Evolutionary conservation across 1,139 yeast genomes (phyloP).

Genomic region (Diutina siamensis): DNA sequence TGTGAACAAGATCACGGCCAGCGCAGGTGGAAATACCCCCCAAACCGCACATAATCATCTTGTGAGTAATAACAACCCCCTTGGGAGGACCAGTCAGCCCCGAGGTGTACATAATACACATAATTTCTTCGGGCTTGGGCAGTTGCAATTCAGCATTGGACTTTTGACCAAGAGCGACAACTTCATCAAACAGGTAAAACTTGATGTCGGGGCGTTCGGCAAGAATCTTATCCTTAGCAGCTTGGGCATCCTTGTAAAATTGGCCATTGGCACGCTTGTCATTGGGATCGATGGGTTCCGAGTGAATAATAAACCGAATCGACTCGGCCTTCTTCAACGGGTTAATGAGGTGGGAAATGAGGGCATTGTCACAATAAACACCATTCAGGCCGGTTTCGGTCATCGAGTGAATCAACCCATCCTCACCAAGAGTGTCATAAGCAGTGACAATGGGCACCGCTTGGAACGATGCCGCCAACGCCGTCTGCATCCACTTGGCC

Average conservation of each 20-base stretch:
- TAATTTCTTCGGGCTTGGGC: constrained; percentile 53
- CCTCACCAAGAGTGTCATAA: constrained; percentile 90
- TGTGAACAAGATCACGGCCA: constrained; percentile 37
- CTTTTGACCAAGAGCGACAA: constrained; percentile 44
- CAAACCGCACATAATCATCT: constrained; percentile 69
- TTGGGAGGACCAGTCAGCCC: constrained; percentile 98
- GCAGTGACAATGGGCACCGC: constrained; percentile 88
- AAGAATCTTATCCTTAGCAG: constrained; percentile 46
- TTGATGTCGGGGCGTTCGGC: constrained; percentile 67
- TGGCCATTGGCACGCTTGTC: constrained; percentile 60
- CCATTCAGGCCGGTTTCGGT: constrained; percentile 70
- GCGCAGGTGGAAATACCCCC: constrained; percentile 72
- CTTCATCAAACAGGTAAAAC: constrained; percentile 55
- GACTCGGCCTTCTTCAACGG: constrained; percentile 59
- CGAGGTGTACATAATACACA: constrained; percentile 96
- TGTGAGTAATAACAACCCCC: constrained; percentile 83
- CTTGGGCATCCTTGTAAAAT: constrained; percentile 41
- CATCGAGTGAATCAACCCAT: constrained; percentile 80
- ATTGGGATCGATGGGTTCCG: constrained; percentile 45
- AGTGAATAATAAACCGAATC: constrained; percentile 61
- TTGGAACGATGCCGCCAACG: constrained; percentile 67
- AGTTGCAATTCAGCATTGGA: constrained; percentile 22
- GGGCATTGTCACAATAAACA: constrained; percentile 71
- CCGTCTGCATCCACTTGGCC: constrained; percentile 83
- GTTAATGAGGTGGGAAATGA: constrained; percentile 51